A percentile compares a stretch with the other conserved stretches of the same genome.
phyloP scores from a whole-genome alignment of 2,329 filamentous ascomycete species.

The Zymoseptoria ardabiliae region DNA sequence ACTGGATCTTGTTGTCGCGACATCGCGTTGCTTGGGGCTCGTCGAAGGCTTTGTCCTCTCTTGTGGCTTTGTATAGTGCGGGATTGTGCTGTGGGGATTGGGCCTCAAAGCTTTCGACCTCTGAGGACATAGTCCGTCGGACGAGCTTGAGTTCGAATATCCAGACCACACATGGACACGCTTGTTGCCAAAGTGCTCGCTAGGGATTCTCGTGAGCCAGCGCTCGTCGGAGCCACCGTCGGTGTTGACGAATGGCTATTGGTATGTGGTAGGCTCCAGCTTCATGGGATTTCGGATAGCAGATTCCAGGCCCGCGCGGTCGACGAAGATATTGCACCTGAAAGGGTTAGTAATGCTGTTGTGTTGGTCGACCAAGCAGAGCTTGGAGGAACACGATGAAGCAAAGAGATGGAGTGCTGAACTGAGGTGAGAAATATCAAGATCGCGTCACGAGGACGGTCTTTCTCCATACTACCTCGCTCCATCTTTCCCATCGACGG shows the following conservation, averaged over 20 bases:
- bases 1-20: not conserved
- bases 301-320: not conserved
- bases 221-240: not conserved
- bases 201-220: not conserved
- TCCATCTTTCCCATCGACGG: not conserved
- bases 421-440: not conserved
- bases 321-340: not conserved
- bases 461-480: conserved; percentile 1
- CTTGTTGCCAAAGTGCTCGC: not conserved
- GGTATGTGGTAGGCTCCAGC: not conserved
- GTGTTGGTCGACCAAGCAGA: not conserved
- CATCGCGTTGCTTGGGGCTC: not conserved
- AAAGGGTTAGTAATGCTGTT: not conserved
- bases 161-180: not conserved
- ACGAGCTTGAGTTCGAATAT: not conserved
- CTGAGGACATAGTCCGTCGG: not conserved
- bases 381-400: not conserved
- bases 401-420: not conserved
- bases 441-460: conserved; percentile 1
- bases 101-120: not conserved
- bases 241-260: not conserved
- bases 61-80: not conserved
- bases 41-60: not conserved
- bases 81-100: not conserved
- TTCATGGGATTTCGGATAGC: not conserved